A percentile compares a stretch with the other conserved stretches of the same genome.
These are phyloP conservation scores for Boehmeria nivea DNA, from an alignment of 306 rosid species.

Conservation along the genomic window DNA sequence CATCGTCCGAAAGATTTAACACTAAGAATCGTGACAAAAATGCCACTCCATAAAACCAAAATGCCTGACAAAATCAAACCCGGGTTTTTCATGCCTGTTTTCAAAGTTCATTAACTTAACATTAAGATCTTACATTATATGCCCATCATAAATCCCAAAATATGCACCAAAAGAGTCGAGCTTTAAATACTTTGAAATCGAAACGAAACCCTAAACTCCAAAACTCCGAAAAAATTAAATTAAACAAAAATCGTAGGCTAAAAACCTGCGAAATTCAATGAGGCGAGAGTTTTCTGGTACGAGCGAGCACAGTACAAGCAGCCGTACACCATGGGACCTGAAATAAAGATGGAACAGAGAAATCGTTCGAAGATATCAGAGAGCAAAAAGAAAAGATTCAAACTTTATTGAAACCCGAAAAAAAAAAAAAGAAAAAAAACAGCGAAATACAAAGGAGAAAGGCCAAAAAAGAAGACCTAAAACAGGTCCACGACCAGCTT, in stretches of 20 bases:
- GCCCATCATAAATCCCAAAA: not conserved
- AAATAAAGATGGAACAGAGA: constrained; percentile 10
- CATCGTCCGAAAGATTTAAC: no score
- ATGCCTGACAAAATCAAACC: not conserved
- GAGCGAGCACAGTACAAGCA: constrained; percentile 76
- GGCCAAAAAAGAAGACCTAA: constrained; percentile 35
- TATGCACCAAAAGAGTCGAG: not conserved
- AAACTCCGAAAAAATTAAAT: not conserved
- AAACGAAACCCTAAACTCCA: not conserved
- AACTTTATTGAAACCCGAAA: not conserved
- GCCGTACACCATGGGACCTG: constrained; percentile 88
- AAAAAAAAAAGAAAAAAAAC: not conserved
- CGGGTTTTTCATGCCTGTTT: not conserved
- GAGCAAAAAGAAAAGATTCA: not conserved
- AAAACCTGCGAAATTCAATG: constrained; percentile 86
- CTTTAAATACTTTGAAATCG: not conserved
- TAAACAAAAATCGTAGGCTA: not conserved
- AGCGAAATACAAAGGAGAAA: not conserved
- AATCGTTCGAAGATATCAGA: not conserved
- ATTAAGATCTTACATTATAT: not conserved
- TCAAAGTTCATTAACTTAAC: not conserved
- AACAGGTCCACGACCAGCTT: constrained; percentile 98
- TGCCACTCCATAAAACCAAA: not conserved
- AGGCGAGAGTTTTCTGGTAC: constrained; percentile 56
- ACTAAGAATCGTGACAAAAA: no score